Evolutionary conservation across 1,284 basidiomycete genomes (phyloP), one percentile per base, ranked within the genome.

Genomic region (Lignosus rhinocerotis): DNA sequence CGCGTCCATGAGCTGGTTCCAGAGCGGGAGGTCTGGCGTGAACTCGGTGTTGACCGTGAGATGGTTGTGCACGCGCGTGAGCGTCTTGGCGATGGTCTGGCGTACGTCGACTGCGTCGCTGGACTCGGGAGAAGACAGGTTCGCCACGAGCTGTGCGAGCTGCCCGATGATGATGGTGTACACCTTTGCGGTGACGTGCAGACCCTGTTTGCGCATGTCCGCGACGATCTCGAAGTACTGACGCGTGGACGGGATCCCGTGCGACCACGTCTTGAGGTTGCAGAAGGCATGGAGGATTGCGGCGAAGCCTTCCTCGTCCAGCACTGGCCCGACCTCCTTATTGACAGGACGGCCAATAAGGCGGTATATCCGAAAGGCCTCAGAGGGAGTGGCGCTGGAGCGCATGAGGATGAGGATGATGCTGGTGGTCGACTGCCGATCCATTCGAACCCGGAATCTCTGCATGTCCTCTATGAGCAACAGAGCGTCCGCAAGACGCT

Each of bases 1-100:
- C 1, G 93, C 89, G 70, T 93, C 87, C 91, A 98, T 94, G 58
- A 98, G 78, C 64, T 92, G 85, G 69, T 95, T 96, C 80, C 91
- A 87, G n/a, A 95, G 79, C 1, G 78, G 75, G 11, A 86, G 78
- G 67, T 95, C 90, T 2, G 93, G 91, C 19, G 84, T 81, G 60
- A 96, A 76, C 17, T 81, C 79, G 9, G 87, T 79, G 68, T 97
- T 94, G 43, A 94, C 78, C 47, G 87, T 88, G 65, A 97, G 80
- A 53, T 89, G 78, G 60, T 91, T 85, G 70, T 97, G 94, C 17
- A 90, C 80, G 30, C 87, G 82, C n/a, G 84, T 82, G 43, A 92
- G 81, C 31, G 78, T 75, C 6, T 66, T 70, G 10, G 81, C 70
- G 21, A 89, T 73, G 38, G 74, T 65, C 45, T 71, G 67, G 39